A percentile compares a stretch with the other conserved stretches of the same genome.
Conservation (phyloP, 768 basidiomycete species). For the Mycena albidolilacea region DNA sequence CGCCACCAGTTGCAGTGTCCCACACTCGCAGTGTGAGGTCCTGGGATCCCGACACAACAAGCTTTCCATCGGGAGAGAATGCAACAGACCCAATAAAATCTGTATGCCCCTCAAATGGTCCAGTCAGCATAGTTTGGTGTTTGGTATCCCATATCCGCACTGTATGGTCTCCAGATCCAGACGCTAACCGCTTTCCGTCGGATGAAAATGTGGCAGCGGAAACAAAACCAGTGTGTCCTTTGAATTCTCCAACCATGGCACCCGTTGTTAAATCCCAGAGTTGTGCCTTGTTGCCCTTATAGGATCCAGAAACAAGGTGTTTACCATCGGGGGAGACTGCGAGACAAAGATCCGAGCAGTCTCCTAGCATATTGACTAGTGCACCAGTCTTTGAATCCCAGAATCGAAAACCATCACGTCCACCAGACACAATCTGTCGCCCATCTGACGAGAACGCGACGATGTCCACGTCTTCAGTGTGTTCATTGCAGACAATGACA, state of each 20-base stretch:
- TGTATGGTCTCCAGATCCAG: not conserved
- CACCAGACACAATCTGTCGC: not conserved
- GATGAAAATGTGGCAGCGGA: not conserved
- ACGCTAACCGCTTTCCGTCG: not conserved
- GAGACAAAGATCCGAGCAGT: not conserved
- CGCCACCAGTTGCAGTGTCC: not conserved
- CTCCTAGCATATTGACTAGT: not conserved
- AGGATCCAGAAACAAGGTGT: not conserved
- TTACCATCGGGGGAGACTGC: conserved; percentile 5
- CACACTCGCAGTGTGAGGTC: not conserved
- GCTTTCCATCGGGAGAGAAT: too few relatives aligned
- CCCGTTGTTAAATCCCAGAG: not conserved
- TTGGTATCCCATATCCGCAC: not conserved
- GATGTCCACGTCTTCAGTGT: too few relatives aligned
- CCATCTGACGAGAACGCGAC: not conserved
- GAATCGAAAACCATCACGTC: too few relatives aligned
- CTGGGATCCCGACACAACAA: not conserved
- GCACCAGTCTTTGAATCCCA: too few relatives aligned
- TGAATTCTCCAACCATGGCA: not conserved
- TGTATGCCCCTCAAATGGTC: too few relatives aligned
- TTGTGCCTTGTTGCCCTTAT: not conserved
- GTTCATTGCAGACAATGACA: too few relatives aligned
- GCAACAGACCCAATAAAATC: too few relatives aligned
- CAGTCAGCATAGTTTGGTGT: not conserved
- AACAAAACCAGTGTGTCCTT: not conserved